Base-by-base conservation (phyloP, 2,329 filamentous ascomycete genomes). In the Colletotrichum sp. region DNA sequence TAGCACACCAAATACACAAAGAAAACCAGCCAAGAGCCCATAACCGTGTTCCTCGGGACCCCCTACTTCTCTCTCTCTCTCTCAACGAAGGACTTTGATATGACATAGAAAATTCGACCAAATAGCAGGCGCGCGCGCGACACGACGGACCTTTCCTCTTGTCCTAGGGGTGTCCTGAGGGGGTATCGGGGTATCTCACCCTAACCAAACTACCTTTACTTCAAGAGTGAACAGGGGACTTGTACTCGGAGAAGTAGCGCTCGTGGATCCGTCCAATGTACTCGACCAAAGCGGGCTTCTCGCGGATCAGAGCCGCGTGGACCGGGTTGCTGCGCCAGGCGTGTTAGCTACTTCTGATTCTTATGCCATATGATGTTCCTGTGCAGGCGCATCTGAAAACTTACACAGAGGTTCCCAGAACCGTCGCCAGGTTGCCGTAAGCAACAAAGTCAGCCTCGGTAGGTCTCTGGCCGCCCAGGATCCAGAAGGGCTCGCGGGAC, bases 391-490 rank as follows among this genome's bases (percentile, higher is more conserved):
- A 26, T 26, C 24, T 26, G 24, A 26, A 26, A 26, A 26, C 30
- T 73, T 77, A 77, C 76, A 77, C 73, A 39, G 39, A 72, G 49
- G 76, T 73, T n/a, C 72, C 72, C 57, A 77, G 34, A 7, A 77
- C 36, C 12, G 73, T 77, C 13, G 76, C 76, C 13, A 77, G 72
- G 65, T 69, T 76, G 26, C 72, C 76, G 26, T 49, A 77, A 21
- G 76, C 72, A 26, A 72, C 28, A 63, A 77, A 80, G 69, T 80
- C 79, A 26, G 78, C 79, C 75, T 80, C 79, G 26, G 77, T 76
- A 12, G 79, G 77, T 30, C 70, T 69, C 76, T 79, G 73, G 0
- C 79, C 79, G 30, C 79, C 79, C 28, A 80, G 67, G 32, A 80
- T 78, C 79, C 79, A 80, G 74, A 80, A 80, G 7, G 78, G 78